Conservation (phyloP, 2,329 filamentous ascomycete species). For the Neonectria coccinea region DNA sequence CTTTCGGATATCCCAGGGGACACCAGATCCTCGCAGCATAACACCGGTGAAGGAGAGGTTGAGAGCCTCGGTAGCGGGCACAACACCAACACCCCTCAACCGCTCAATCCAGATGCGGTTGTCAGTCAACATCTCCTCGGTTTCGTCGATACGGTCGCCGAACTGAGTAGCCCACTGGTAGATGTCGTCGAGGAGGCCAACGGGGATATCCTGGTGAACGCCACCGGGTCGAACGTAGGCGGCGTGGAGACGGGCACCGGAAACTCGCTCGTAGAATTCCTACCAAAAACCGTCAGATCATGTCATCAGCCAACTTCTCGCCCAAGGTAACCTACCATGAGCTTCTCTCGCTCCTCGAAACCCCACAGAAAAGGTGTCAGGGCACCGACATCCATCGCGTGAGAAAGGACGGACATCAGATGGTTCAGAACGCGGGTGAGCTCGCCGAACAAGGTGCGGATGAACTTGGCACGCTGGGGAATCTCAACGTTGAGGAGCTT, state of each 20-base stretch:
- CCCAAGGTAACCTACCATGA: constrained; percentile 79
- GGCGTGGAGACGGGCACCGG: constrained; percentile 94
- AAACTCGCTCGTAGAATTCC: constrained; percentile 99
- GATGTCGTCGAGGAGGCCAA: constrained; percentile 96
- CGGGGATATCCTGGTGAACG: constrained; percentile 93
- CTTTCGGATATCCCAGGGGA: constrained; percentile 97
- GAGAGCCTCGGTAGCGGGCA: constrained; percentile 91
- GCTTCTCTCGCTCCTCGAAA: constrained; percentile 99
- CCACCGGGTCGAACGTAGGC: constrained; percentile 97
- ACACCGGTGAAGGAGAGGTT: constrained; percentile 97
- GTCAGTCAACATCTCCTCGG: constrained; percentile 97
- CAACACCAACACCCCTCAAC: constrained; percentile 90
- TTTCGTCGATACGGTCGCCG: constrained; percentile 97
- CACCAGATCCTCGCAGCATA: constrained; percentile 96
- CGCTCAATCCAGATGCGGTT: constrained; percentile 99
- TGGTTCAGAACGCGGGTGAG: constrained; percentile 96
- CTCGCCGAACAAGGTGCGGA: constrained; percentile 94
- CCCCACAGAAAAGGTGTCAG: constrained; percentile 99
- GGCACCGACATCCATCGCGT: constrained; percentile 99
- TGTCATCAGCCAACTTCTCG: neutral
- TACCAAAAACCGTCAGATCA: constrained; percentile 52
- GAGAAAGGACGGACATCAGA: constrained; percentile 95
- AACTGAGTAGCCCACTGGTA: constrained; percentile 99
- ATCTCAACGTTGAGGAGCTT: constrained; percentile 98
- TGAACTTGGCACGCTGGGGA: constrained; percentile 95